Percentiles rank a stretch among this genome's conserved stretches.
Conservation (phyloP, 192 early-diverging fungal species). For the Obelidium mucronatum region DNA sequence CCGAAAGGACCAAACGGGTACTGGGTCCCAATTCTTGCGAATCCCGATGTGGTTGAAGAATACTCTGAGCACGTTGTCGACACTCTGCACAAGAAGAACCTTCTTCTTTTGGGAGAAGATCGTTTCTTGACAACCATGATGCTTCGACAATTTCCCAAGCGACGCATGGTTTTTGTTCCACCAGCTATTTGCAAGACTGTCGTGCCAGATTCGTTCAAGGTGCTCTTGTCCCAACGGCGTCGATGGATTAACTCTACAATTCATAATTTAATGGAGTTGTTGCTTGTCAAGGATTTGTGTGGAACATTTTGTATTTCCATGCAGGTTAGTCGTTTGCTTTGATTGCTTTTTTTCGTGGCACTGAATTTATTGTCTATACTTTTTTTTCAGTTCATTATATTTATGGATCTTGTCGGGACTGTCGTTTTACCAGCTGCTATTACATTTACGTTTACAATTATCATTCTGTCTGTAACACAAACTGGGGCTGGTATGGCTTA, state of each 20-base stretch:
- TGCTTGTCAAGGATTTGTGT: slow-evolving; percentile 91
- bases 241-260: slow-evolving; percentile 98
- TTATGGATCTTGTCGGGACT: slow-evolving; percentile 94
- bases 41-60: slow-evolving; percentile 81
- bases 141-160: slow-evolving; percentile 91
- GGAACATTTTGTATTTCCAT: slow-evolving; percentile 98
- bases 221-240: slow-evolving; percentile 86
- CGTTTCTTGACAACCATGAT: slow-evolving; percentile 95
- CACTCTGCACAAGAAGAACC: slow-evolving; percentile 91
- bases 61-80: slow-evolving; percentile 65
- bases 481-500: neutral
- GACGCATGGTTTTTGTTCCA: slow-evolving; percentile 91
- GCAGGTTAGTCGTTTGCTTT: slow-evolving; percentile 70
- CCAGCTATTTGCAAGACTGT: slow-evolving; percentile 92
- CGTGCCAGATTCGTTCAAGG: slow-evolving; percentile 86
- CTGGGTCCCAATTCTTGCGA: slow-evolving; percentile 83
- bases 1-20: slow-evolving; percentile 48
- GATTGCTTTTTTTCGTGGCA: neutral
- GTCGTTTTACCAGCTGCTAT: slow-evolving; percentile 93
- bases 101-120: slow-evolving; percentile 92
- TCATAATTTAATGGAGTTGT: slow-evolving; percentile 92
- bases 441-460: slow-evolving; percentile 80
- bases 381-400: slow-evolving; percentile 78
- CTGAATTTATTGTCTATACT: neutral
- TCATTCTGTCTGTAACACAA: slow-evolving; percentile 41